A percentile compares a stretch with the other conserved stretches of the same genome.
Conservation (phyloP, 352 stramenopile genomes). For the Phytopythium delawarense region DNA sequence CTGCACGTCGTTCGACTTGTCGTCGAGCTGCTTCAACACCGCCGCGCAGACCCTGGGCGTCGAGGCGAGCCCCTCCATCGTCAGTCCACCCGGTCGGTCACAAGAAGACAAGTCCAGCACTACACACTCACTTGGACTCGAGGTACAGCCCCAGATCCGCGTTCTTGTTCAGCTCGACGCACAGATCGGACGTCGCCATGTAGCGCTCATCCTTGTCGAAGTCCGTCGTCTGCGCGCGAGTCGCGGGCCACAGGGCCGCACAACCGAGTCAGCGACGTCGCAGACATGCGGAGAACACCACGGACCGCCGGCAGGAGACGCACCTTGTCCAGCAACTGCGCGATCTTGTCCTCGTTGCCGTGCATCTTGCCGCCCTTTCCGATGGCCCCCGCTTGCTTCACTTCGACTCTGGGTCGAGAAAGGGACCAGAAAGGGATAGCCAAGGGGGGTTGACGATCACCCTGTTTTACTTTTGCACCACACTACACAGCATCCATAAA, state of each 20-base stretch:
- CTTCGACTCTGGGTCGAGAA: background rate
- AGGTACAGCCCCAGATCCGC: constrained; percentile 82
- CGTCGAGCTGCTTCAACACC: constrained; percentile 96
- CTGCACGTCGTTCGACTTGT: constrained; percentile 99
- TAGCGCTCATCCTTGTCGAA: constrained; percentile 99
- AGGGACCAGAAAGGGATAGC: no score
- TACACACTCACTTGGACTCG: constrained; percentile 67
- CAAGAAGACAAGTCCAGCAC: background rate
- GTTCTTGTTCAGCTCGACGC: constrained; percentile 94
- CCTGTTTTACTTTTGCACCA: no score
- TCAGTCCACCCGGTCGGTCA: background rate
- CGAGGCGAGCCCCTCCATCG: background rate
- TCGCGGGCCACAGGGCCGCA: background rate
- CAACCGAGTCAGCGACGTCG: background rate
- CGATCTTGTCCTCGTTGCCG: constrained; percentile 72
- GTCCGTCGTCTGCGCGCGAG: constrained; percentile 54
- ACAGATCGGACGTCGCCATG: constrained; percentile 99
- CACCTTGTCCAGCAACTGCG: constrained; percentile 80
- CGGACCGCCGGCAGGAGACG: background rate
- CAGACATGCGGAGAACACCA: background rate
- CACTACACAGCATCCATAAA: no score
- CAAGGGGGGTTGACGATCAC: no score
- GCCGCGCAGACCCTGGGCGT: constrained; percentile 89
- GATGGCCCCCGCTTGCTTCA: background rate
- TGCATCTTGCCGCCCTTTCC: constrained; percentile 32